These are phyloP conservation scores for Sugiyamaella valdiviana DNA, from an alignment of 805 yeast genomes.

Conservation along the genomic window DNA sequence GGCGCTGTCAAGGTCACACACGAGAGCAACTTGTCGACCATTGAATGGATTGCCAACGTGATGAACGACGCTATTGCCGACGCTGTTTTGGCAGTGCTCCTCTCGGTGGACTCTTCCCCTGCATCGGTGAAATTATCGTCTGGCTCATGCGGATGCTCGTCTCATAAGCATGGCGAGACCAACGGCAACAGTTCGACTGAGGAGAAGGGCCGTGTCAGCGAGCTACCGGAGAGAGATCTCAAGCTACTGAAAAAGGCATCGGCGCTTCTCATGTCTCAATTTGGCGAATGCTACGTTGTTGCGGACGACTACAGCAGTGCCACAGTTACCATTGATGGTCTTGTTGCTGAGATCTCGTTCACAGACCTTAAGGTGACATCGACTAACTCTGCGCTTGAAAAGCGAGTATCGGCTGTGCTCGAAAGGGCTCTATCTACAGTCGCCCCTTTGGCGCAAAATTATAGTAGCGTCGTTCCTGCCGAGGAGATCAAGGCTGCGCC, in stretches of 20 bases:
- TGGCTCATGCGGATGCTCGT: conserved; percentile 33
- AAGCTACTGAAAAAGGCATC: conserved; percentile 44
- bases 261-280: conserved; percentile 69
- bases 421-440: conserved; percentile 72
- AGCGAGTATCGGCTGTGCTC: conserved; percentile 75
- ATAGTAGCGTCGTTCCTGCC: neutral
- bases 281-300: conserved; percentile 63
- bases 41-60: conserved; percentile 87
- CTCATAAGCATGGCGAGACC: conserved; percentile 20
- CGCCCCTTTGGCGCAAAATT: conserved; percentile 53
- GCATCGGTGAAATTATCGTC: conserved; percentile 88
- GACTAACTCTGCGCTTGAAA: conserved; percentile 65
- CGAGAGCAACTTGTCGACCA: conserved; percentile 47
- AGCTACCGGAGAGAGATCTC: conserved; percentile 19
- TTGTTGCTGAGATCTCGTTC: conserved; percentile 64
- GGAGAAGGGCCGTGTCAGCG: neutral
- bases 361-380: conserved; percentile 62
- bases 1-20: conserved; percentile 50
- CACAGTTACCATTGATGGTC: conserved; percentile 63
- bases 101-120: conserved; percentile 91
- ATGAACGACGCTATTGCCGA: conserved; percentile 93
- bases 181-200: neutral
- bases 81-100: conserved; percentile 78
- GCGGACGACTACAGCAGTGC: conserved; percentile 41
- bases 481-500: conserved; percentile 1